These are phyloP conservation scores for Scheffersomyces parashehatae DNA, from an alignment of 1,139 yeast species.

Conservation along the genomic window DNA sequence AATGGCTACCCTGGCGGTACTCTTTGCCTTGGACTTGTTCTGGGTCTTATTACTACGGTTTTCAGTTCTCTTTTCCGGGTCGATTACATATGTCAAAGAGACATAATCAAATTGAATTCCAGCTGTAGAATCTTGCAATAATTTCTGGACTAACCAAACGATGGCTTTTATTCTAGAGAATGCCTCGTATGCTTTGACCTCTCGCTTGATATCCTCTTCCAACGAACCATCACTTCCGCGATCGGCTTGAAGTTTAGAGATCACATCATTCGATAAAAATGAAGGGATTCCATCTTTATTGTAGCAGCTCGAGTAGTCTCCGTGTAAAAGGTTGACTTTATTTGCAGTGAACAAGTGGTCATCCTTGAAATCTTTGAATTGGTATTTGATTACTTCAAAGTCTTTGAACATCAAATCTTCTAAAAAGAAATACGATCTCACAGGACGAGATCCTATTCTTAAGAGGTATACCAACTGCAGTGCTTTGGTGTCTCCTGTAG, in stretches of 20 bases:
- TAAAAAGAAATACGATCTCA: constrained; percentile 54
- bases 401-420: constrained; percentile 69
- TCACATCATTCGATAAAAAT: constrained; percentile 24
- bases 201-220: constrained; percentile 6
- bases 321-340: constrained; percentile 33
- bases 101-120: neutral
- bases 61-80: neutral
- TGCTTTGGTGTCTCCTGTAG: constrained; percentile 2
- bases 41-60: neutral
- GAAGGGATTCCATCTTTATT: constrained; percentile 22
- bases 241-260: constrained; percentile 5
- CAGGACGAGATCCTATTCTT: constrained; percentile 22
- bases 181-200: constrained; percentile 23
- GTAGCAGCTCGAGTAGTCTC: constrained; percentile 26
- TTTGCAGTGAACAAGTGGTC: constrained; percentile 35
- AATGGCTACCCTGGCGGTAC: too few relatives aligned
- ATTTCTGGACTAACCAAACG: neutral
- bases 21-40: neutral
- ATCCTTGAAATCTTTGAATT: constrained; percentile 63
- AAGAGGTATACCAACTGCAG: constrained; percentile 10
- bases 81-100: neutral
- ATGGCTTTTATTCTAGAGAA: constrained; percentile 24
- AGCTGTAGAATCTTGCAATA: neutral
- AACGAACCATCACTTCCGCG: constrained; percentile 3
- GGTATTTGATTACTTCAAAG: constrained; percentile 52